Evolutionary conservation across 2,329 filamentous ascomycete species (phyloP).

Genomic region (Fusarium ambrosium): DNA sequence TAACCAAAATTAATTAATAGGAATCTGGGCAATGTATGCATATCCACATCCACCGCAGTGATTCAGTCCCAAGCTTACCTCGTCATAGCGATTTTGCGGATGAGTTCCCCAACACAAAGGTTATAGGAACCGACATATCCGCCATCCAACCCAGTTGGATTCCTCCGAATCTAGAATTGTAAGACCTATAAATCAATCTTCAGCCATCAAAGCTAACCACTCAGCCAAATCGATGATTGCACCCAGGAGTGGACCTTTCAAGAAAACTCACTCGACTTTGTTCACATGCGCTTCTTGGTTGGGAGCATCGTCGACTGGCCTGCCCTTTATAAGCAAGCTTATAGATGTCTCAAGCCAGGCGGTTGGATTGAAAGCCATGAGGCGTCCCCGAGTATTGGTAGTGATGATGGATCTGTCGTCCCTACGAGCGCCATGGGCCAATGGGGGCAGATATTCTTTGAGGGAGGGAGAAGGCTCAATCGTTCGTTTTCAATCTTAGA

Average conservation of each 20-base stretch:
- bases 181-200: neutral
- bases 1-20: neutral
- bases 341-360: conserved; percentile 4
- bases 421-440: conserved; percentile 18
- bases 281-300: neutral
- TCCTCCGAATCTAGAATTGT: neutral
- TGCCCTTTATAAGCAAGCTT: conserved; percentile 1
- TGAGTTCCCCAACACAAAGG: neutral
- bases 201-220: neutral
- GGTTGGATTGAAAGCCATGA: conserved; percentile 17
- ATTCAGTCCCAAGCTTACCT: neutral
- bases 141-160: neutral
- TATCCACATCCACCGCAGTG: too few relatives aligned
- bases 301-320: conserved; percentile 4
- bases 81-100: neutral
- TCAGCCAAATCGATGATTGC: neutral
- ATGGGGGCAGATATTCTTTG: conserved; percentile 23
- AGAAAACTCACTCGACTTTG: neutral
- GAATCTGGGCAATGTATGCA: neutral
- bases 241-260: neutral
- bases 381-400: neutral
- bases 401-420: neutral
- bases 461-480: conserved; percentile 7
- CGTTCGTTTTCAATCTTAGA: conserved; percentile 11
- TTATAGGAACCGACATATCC: neutral